Evolutionary conservation across 352 stramenopile genomes (phyloP).

Genomic region (Phytophthora palmivora): DNA sequence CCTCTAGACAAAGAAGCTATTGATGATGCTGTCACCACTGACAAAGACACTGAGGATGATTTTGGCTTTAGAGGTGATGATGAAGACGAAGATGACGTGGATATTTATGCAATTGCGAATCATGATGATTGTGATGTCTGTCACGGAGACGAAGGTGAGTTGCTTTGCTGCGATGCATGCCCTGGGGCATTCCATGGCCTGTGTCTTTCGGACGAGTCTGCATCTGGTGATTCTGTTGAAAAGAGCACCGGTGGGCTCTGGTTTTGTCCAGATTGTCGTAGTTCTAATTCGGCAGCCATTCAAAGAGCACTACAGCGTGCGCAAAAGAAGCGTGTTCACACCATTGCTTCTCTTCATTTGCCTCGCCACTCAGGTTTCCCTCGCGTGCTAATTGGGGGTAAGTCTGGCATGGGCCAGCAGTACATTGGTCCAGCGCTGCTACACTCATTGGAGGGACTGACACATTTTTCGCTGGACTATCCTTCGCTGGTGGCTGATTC

Average conservation of each 20-base stretch:
- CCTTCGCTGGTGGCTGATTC: constrained; percentile 75
- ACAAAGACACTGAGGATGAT: constrained; percentile 7
- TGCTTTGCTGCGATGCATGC: constrained; percentile 70
- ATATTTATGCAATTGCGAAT: constrained; percentile 74
- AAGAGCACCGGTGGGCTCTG: constrained; percentile 30
- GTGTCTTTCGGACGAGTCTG: constrained; percentile 42
- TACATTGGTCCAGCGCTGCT: constrained; percentile 71
- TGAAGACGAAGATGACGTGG: constrained; percentile 64
- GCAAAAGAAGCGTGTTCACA: constrained; percentile 36
- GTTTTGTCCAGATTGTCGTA: constrained; percentile 69
- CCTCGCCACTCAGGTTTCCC: constrained; percentile 68
- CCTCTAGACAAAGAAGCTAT: constrained; percentile 55
- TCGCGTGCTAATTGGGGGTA: constrained; percentile 71
- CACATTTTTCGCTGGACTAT: constrained; percentile 85
- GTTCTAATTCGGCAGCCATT: constrained; percentile 30
- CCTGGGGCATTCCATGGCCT: constrained; percentile 63
- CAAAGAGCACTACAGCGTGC: constrained; percentile 32
- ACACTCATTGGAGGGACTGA: constrained; percentile 77
- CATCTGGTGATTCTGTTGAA: constrained; percentile 16
- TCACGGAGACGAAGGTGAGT: constrained; percentile 62
- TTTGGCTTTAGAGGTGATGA: constrained; percentile 22
- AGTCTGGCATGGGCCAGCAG: constrained; percentile 74
- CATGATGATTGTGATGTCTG: constrained; percentile 77
- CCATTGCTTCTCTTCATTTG: constrained; percentile 45
- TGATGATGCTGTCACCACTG: constrained; percentile 40